Base-by-base conservation (phyloP, 306 rosid species). In the Purshia tridentata region DNA sequence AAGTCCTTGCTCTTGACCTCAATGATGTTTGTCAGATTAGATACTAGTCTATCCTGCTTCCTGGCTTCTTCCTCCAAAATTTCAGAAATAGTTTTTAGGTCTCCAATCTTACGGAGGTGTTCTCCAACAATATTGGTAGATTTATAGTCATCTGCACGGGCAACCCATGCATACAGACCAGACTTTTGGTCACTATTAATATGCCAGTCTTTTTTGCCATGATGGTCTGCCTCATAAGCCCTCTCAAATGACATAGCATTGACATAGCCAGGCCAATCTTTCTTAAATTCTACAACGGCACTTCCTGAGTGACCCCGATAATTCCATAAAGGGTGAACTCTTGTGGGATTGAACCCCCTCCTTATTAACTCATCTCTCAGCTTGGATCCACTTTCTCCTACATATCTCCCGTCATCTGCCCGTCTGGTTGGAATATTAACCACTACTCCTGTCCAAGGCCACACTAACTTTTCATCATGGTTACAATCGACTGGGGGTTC, bases 381-480 rank as follows among this genome's bases (percentile, higher is more conserved):
- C 85, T 88, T 95, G 71, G 99, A 90, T 20, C 99, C 98, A 75
- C 98, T 88, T 86, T 77, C 88, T 75, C 98, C 99, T 2, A 84
- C 89, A 29, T 23, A 81, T 14, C 87, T 78, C 48, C 98, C 99
- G 61, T 88, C 93, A 19, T 83, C 87, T 37, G 84, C 66, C 54
- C 75, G 87, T 64, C 22, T 77, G 20, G 89, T 95, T 54, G 97
- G 97, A 84, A 95, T 78, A 72, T 95, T 95, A 61, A 88, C 97
- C 55, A 88, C 97, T 35, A 95, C 69, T 65, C 98, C 98, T 58
- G 81, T 84, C 99, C 99, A 92, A 49, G 99, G 98, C 97, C 96
- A 90, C 69, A 95, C 97, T 65, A 92, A 84, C 55, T 79, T 88
- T 75, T 86, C 91, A 76, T 84, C 90, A 12, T 80, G 88, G 77